Conservation (phyloP, 352 stramenopile genomes). For the Thraustochytrium sp. region DNA sequence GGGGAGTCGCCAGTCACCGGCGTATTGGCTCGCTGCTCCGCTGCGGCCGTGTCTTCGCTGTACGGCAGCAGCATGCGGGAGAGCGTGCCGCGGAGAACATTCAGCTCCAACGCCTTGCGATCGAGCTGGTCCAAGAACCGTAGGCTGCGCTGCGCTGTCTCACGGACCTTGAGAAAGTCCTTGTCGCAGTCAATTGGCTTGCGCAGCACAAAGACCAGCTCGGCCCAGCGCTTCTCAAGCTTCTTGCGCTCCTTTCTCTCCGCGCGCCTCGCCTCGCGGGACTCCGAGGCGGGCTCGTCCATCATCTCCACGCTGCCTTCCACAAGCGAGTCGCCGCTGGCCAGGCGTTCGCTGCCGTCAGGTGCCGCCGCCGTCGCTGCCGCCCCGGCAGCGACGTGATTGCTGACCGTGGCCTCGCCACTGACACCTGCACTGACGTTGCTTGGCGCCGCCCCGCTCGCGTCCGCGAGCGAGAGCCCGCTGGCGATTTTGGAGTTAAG, state of each 20-base stretch:
- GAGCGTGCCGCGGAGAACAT: conserved; percentile 26
- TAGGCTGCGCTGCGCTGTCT: neutral
- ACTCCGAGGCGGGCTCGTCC: no score
- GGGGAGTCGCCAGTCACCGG: conserved; percentile 26
- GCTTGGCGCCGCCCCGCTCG: no score
- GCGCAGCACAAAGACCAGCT: conserved; percentile 21
- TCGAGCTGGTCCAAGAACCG: conserved; percentile 27
- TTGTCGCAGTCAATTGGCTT: conserved; percentile 12
- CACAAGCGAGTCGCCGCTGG: neutral
- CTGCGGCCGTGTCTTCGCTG: conserved; percentile 32
- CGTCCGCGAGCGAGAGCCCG: neutral
- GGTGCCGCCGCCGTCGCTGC: no score
- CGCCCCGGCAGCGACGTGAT: no score
- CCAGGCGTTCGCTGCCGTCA: neutral
- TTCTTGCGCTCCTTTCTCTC: conserved; percentile 28
- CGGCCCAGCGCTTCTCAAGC: conserved; percentile 35
- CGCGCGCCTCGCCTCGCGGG: neutral
- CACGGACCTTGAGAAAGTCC: neutral
- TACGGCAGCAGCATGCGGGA: conserved; percentile 29
- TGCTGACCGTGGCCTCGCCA: no score
- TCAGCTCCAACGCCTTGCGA: conserved; percentile 21
- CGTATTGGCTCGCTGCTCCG: conserved; percentile 30
- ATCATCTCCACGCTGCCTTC: neutral
- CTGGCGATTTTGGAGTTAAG: conserved; percentile 11
- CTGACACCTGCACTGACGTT: no score